Base-by-base conservation (phyloP, 129 eudicot species). In the Solidago caesia region DNA sequence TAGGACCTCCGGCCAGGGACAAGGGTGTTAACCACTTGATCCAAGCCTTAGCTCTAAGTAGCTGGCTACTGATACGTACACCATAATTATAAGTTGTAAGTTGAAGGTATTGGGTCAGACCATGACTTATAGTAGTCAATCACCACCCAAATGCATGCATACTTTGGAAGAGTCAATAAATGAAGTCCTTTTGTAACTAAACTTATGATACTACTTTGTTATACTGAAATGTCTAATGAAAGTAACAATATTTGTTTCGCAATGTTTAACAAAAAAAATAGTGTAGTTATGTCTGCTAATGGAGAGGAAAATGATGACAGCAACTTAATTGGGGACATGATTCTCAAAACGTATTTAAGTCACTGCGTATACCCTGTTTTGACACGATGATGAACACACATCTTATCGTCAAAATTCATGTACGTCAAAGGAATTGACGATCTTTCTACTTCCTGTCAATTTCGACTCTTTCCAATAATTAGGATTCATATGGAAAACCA, bases 401-500 rank as follows among this genome's bases (percentile, higher is more conserved):
- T 72, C 11, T 42, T 72, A 43, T 2, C 3, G 25, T 15, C 6
- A 55, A 21, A 70, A 57, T 44, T 59, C 58, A 21, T 59, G 46
- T 58, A 44, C 3, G 39, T 33, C 39, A 33, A 33, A 53, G 29
- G 14, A 53, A 71, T 16, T 41, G 47, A 41, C 15, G 5, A 45
- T 3, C 26, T 45, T 46, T 47, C 58, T 70, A 16, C 41, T 47
- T 10, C 6, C 57, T 59, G 7, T 21, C 13, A 21, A 27, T 53
- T 53, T 62, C 44, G 25, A 44, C 33, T 55, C 33, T 72, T 65
- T 55, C 57, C 74, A 73, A 57, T 57, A 56, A 26, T 73, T 42
- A 44, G 14, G 70, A 73, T 72, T 56, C 74, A 27, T 71, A 63
- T 57, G 52, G 64, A 79, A 75, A 79, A 79, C 83, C 83, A 79